Base-by-base conservation (phyloP, 2,329 filamentous ascomycete species). In the Aspergillus sp. region DNA sequence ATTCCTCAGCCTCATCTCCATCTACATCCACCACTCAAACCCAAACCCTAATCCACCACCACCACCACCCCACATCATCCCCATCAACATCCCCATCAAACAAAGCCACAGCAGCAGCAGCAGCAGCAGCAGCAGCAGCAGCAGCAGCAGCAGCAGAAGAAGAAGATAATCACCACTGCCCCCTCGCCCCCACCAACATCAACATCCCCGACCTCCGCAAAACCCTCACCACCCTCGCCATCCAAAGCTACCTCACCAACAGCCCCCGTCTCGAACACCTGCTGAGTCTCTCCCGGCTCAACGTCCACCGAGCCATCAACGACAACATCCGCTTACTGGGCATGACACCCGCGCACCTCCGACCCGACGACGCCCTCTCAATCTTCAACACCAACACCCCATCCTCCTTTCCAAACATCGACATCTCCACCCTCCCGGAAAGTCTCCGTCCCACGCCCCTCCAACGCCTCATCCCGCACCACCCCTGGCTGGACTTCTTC, bases 401-500 rank as follows among this genome's bases (percentile, higher is more conserved):
- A 1, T 50, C n/a, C 1, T 42, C 42, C 1, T 3, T 21, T 5
- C 41, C 41, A 32, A 4, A 13, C 11, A 5, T 36, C 11, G 5
- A 44, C 2, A 5, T 39, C 2, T 17, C 6, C 8, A 15, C 11
- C 8, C 62, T 75, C 10, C 74, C 74, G 0, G 42, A 53, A 0
- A 65, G 60, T 8, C 67, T 78, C 0, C 71, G 67, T 6, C 78
- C 78, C 0, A 81, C 79, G 0, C 56, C 52, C 2, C 36, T 80
- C 4, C 80, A 82, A 55, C 62, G 65, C 19, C 64, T 66, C 0
- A 66, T 73, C 0, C 67, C 71, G 3, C 79, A 82, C 54, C 79
- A 82, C 60, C 78, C 80, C 0, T 73, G 71, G 71, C 53, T 73
- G 17, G 71, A 73, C 32, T 71, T 71, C 59, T 71, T 71, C 21